Evolutionary conservation across 2,329 filamentous ascomycete species (phyloP).

Genomic region (Leptographium galeiforme): DNA sequence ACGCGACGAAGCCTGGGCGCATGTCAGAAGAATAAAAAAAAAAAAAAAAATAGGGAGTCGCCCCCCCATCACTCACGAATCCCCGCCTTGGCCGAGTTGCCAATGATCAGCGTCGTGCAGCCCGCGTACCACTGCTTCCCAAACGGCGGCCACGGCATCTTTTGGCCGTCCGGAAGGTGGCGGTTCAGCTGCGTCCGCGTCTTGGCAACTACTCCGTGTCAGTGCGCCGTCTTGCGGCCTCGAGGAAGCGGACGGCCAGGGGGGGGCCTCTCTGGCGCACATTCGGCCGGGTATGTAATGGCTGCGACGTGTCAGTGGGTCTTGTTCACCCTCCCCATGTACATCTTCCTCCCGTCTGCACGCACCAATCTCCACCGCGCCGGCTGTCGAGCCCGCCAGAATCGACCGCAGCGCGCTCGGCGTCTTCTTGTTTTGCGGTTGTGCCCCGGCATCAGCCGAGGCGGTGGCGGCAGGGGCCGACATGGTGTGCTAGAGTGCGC

Average conservation of each 20-base stretch:
- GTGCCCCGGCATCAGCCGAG: constrained; percentile 4
- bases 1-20: constrained; percentile 69
- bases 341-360: neutral
- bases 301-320: constrained; percentile 26
- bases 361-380: constrained; percentile 82
- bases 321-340: neutral
- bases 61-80: constrained; percentile 45
- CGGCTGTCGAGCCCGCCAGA: constrained; percentile 82
- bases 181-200: constrained; percentile 89
- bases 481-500: neutral
- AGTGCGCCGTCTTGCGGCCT: neutral
- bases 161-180: constrained; percentile 65
- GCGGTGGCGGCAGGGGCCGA: constrained; percentile 1
- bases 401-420: constrained; percentile 81
- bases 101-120: constrained; percentile 91
- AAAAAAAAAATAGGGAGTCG: too few species aligned
- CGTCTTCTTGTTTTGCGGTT: constrained; percentile 25
- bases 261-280: constrained; percentile 32
- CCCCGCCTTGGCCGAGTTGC: constrained; percentile 91
- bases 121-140: constrained; percentile 94
- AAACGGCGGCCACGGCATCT: constrained; percentile 89
- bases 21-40: too few species aligned
- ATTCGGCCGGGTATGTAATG: constrained; percentile 91
- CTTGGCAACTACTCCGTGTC: constrained; percentile 59
- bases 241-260: too few species aligned